Percentiles rank a stretch among this genome's conserved stretches.
These are phyloP conservation scores for Saposhnikovia divaricata DNA, from an alignment of 129 eudicot species.

Conservation along the genomic window DNA sequence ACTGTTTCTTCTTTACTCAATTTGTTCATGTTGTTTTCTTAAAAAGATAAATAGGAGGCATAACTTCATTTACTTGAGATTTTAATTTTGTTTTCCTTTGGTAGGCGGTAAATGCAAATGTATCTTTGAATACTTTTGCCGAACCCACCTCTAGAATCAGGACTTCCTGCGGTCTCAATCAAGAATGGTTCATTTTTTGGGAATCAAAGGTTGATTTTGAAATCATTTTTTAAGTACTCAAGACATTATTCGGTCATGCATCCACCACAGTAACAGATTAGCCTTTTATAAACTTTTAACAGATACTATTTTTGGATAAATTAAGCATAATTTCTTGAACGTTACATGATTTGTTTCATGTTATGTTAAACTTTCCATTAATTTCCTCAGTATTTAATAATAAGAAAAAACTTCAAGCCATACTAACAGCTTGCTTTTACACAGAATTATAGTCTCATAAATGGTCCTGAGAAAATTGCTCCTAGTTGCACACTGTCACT, in stretches of 20 bases:
- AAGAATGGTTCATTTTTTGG: slow-evolving; percentile 79
- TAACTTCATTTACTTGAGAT: background rate
- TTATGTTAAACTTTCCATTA: no score
- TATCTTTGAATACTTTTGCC: slow-evolving; percentile 73
- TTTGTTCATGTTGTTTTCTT: background rate
- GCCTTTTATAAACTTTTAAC: no score
- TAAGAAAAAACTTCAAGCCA: no score
- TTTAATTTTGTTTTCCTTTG: slow-evolving; percentile 12
- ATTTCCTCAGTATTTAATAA: no score
- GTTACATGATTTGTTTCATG: no score
- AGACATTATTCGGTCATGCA: no score
- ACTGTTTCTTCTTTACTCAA: background rate
- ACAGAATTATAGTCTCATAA: slow-evolving; percentile 8
- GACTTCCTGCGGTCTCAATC: slow-evolving; percentile 79
- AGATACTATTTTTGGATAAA: no score
- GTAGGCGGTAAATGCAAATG: slow-evolving; percentile 91
- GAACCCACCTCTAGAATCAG: slow-evolving; percentile 81
- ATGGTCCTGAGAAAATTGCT: background rate
- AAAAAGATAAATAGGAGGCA: background rate
- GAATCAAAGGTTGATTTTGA: slow-evolving; percentile 57
- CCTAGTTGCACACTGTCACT: background rate
- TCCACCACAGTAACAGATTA: no score
- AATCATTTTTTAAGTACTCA: no score
- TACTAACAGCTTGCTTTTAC: no score
- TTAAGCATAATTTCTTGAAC: no score